phyloP scores from a whole-genome alignment of 768 basidiomycete species.

The Pleurotus djamor region DNA sequence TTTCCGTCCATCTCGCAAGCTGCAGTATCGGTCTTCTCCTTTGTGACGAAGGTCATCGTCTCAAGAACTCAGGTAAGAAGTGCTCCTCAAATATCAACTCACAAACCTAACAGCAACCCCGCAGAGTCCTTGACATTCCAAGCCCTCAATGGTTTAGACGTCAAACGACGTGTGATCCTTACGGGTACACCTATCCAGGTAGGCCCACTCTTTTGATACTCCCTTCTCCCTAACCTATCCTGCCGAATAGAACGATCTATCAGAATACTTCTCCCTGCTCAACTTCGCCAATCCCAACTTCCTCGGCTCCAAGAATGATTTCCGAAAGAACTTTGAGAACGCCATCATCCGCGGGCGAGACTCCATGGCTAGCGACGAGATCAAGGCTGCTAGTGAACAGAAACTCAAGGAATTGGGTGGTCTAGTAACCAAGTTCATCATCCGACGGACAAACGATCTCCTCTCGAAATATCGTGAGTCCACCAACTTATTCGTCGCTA shows the following conservation, averaged over 20 bases:
- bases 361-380: constrained; percentile 75
- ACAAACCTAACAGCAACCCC: not conserved
- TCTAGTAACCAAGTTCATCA: constrained; percentile 91
- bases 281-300: constrained; percentile 94
- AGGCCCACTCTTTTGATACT: constrained; percentile 5
- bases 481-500: too few relatives aligned
- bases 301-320: constrained; percentile 85
- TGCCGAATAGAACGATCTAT: constrained; percentile 75
- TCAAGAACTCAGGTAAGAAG: constrained; percentile 87
- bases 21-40: constrained; percentile 90
- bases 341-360: constrained; percentile 90
- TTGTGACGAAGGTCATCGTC: constrained; percentile 94
- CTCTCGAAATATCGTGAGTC: constrained; percentile 90
- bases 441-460: constrained; percentile 90
- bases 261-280: constrained; percentile 91
- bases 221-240: not conserved
- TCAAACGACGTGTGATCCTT: constrained; percentile 88
- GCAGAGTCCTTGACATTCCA: constrained; percentile 87
- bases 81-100: constrained; percentile 1
- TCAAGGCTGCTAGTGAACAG: constrained; percentile 80
- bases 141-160: constrained; percentile 78
- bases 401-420: constrained; percentile 90
- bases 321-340: constrained; percentile 94
- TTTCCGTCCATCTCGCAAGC: constrained; percentile 71
- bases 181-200: constrained; percentile 94